Conservation (phyloP, 2,329 filamentous ascomycete genomes). For the Ramularia endophylla region DNA sequence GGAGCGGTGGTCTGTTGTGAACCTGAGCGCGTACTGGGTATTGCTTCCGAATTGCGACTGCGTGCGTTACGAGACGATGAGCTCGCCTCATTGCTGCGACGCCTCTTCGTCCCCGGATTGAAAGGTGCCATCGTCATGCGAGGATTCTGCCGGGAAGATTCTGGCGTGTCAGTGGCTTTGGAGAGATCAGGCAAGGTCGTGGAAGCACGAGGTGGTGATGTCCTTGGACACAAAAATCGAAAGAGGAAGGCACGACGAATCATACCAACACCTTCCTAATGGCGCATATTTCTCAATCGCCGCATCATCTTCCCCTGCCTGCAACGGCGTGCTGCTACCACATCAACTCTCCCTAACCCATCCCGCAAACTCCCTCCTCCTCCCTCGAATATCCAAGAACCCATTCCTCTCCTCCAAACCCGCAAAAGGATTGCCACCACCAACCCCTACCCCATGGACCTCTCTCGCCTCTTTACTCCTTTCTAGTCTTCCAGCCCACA, state of each 20-base stretch:
- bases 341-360: conserved; percentile 54
- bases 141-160: not conserved
- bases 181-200: too few species aligned
- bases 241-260: conserved; percentile 7
- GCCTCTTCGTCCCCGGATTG: conserved; percentile 8
- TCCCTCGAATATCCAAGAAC: conserved; percentile 76
- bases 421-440: conserved; percentile 73
- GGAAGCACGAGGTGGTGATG: not conserved
- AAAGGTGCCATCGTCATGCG: conserved; percentile 9
- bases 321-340: too few species aligned
- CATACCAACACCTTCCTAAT: conserved; percentile 6
- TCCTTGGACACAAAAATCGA: not conserved
- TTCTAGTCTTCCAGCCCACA: conserved; percentile 81
- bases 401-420: conserved; percentile 72
- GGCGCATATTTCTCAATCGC: conserved; percentile 4
- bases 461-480: conserved; percentile 51
- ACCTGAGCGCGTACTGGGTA: too few species aligned
- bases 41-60: not conserved
- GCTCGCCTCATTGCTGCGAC: conserved; percentile 4
- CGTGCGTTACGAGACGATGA: conserved; percentile 3
- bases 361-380: conserved; percentile 70
- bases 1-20: too few species aligned
- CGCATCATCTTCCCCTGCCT: not conserved
- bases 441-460: conserved; percentile 59
- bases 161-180: too few species aligned